Base-by-base conservation (phyloP, 495 filamentous ascomycete genomes). In the Chaetomium fimeti region DNA sequence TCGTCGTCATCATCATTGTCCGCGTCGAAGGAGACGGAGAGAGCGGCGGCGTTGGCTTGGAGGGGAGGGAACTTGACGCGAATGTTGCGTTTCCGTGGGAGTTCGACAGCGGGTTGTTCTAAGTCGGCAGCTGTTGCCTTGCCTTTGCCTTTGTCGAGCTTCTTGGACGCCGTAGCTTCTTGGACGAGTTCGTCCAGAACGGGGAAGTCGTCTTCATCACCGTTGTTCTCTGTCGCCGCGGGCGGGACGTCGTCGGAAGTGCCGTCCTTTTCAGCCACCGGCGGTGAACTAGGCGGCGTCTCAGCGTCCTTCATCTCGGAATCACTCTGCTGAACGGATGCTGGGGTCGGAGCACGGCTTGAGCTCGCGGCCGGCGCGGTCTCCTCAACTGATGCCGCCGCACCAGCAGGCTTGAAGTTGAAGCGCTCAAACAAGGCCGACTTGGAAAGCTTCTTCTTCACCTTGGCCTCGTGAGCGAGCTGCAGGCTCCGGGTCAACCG, bases 371-470 rank as follows among this genome's bases (percentile, higher is more conserved):
- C 62, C 20, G 60, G 42, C 11, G 56, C 29, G 32, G 69, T 66
- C 25, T 71, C 62, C 15, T 60, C 71, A 16, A 61, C 25, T 1
- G 70, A 64, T 9, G 65, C 45, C 38, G 83, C 76, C 63, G 79
- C 60, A 9, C 71, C 75, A 29, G 71, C 71, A 12, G 69, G 71
- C 62, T 74, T 83, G 68, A 88, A 93, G 71, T 91, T 91, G 78
- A 97, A 96, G 32, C 84, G 83, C 43, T 91, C 88, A 72, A 99
- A 90, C 24, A 98, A 80, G 55, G 89, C 88, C 20, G 89, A 84
- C 71, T 91, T 96, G 13, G 87, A 87, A 60, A 97, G 89, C 76
- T 92, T 97, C 79, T 94, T 97, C 79, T 90, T 94, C 3, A 92
- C 93, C 72, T 85, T 88, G 8, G 90, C 88, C 71, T 97, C 86